A percentile compares a stretch with the other conserved stretches of the same genome.
phyloP scores from a whole-genome alignment of 768 basidiomycete genomes.

The Tricholoma furcatifolium region DNA sequence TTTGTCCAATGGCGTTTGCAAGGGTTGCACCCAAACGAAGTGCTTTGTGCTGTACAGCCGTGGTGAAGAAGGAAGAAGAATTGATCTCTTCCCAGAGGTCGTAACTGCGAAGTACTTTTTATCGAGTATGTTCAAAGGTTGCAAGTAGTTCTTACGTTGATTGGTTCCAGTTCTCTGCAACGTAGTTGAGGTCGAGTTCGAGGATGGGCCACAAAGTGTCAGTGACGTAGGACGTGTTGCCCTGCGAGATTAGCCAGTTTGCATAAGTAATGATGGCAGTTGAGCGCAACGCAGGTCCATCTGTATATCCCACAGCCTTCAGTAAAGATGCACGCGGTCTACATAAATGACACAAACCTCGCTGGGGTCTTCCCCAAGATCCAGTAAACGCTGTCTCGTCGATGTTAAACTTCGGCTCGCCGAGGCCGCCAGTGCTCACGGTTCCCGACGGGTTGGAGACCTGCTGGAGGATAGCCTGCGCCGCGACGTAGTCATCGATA shows the following conservation, averaged over 20 bases:
- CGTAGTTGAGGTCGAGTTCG: constrained; percentile 74
- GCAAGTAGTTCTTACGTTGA: constrained; percentile 35
- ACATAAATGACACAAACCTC: constrained; percentile 33
- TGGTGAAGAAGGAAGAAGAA: constrained; percentile 81
- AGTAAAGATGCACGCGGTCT: neutral
- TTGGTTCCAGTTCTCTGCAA: constrained; percentile 65
- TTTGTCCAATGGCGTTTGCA: constrained; percentile 57
- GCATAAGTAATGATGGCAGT: constrained; percentile 68
- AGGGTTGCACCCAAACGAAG: constrained; percentile 67
- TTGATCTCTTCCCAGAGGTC: constrained; percentile 77
- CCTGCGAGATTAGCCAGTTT: constrained; percentile 52
- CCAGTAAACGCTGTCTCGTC: constrained; percentile 60
- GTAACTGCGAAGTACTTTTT: constrained; percentile 46
- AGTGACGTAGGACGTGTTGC: constrained; percentile 45
- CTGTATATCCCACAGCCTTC: constrained; percentile 34
- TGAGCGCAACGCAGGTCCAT: constrained; percentile 72
- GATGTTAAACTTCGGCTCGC: constrained; percentile 72
- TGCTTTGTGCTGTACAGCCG: constrained; percentile 75
- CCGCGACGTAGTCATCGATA: constrained; percentile 54
- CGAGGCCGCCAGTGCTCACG: constrained; percentile 61
- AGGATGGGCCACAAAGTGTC: constrained; percentile 69
- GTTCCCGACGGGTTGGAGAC: constrained; percentile 66
- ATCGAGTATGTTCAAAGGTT: constrained; percentile 3
- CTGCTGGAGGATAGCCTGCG: constrained; percentile 57
- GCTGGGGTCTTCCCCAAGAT: constrained; percentile 60